phyloP scores from a whole-genome alignment of 257 asterid genomes.

The Scutellaria baicalensis region DNA sequence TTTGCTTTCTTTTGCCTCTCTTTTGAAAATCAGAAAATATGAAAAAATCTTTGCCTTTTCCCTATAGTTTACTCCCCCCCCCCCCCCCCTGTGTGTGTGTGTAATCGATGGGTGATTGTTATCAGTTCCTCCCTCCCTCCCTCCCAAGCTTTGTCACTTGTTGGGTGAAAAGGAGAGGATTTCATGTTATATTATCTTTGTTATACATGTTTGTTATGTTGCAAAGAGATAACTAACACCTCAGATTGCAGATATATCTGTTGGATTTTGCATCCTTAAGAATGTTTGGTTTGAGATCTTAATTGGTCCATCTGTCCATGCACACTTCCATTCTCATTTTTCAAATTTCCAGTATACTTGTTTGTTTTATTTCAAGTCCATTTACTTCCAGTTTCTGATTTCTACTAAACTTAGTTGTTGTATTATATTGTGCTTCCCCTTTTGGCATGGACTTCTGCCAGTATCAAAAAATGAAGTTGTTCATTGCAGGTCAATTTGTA shows the following conservation, averaged over 20 bases:
- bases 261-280: constrained; percentile 6
- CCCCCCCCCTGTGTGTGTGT: too few relatives aligned
- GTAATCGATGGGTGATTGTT: not conserved
- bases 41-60: not conserved
- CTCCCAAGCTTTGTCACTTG: not conserved
- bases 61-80: not conserved
- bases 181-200: not conserved
- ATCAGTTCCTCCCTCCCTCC: not conserved
- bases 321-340: not conserved
- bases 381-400: constrained; percentile 3
- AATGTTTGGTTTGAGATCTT: not conserved
- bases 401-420: not conserved
- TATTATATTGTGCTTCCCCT: not conserved
- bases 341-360: not conserved
- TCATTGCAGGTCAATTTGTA: constrained; percentile 11
- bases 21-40: not conserved
- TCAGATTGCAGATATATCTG: constrained; percentile 1
- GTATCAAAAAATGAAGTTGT: not conserved
- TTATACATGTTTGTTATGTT: not conserved
- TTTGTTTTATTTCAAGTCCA: not conserved
- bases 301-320: not conserved
- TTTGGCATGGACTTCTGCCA: constrained; percentile 1
- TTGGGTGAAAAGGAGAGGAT: not conserved
- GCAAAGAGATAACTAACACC: constrained; percentile 3
- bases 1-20: not conserved